Evolutionary conservation across 768 basidiomycete species (phyloP), one percentile per base, ranked within the genome.

Genomic region (Lentinula aciculospora): DNA sequence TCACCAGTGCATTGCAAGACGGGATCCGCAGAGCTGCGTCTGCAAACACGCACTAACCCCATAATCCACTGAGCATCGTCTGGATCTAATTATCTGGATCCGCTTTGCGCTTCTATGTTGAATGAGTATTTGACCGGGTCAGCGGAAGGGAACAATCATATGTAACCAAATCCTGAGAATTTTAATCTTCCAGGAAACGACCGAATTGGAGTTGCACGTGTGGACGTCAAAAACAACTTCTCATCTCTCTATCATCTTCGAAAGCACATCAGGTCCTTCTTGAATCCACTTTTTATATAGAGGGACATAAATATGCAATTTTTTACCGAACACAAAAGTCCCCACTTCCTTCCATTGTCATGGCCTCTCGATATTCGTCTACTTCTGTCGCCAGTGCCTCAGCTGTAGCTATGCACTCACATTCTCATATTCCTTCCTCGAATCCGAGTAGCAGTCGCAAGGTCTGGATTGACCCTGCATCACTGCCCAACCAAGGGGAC

Each of bases 401-500:
- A 21, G 50, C 32, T 15, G 15, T 53, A 34, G 28, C 40, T 17
- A 56, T 56, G 54, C 54, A 56, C 37, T 56, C 54, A 7, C 54
- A 42, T 45, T 10, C 44, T 23, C 23, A 56, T 31, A 25, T 25
- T 21, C 54, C 54, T 3, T 17, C 32, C 10, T 40, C 54, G 7
- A 61, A 64, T 67, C 25, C 54, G 4, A 17, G 28, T 12, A 37
- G 21, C 17, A 49, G 61, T 42, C 63, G 66, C 19, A 76, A 74
- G 64, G 71, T 69, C 9, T 89, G 88, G 88, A 78, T 89, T 28
- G 86, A 88, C 65, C 87, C 88, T 6, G 72, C 76, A 17, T 71
- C 78, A 2, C 71, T 88, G 50, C 84, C 85, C n/a, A 69, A 83
- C 66, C 75, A 78, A 64, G 80, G 78, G 34, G 81, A 86, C 63